These are phyloP conservation scores for Irineochytrium annulatum DNA, from an alignment of 192 early-diverging fungal genomes.

Conservation along the genomic window DNA sequence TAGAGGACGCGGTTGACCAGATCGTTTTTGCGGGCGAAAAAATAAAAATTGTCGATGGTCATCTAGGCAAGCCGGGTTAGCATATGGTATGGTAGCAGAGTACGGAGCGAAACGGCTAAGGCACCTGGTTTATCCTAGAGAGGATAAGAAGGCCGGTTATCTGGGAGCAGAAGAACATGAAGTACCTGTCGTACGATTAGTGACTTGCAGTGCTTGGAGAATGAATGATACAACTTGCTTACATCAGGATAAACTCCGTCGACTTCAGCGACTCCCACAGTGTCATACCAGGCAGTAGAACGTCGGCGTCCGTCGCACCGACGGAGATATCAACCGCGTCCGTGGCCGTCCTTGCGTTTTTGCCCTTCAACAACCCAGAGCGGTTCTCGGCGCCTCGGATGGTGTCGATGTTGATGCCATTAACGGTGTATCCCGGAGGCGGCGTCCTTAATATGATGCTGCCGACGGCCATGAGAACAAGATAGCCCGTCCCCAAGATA, in stretches of 20 bases:
- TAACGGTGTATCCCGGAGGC: constrained; percentile 60
- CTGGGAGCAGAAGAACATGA: constrained; percentile 48
- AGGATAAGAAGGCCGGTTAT: constrained; percentile 38
- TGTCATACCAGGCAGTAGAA: constrained; percentile 7
- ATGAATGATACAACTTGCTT: not conserved
- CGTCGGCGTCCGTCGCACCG: not conserved
- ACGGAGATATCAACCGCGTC: constrained; percentile 3
- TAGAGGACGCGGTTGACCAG: no score
- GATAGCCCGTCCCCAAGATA: constrained; percentile 56
- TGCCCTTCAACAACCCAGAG: no score
- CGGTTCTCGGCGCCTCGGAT: constrained; percentile 28
- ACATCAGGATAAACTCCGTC: constrained; percentile 30
- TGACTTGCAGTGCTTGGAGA: not conserved
- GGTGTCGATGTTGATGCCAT: constrained; percentile 53
- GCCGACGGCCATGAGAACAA: constrained; percentile 46
- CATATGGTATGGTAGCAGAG: no score
- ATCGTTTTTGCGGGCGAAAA: constrained; percentile 23
- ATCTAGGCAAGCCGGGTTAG: no score
- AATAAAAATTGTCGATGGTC: constrained; percentile 17
- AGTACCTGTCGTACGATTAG: not conserved
- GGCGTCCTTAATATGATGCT: not conserved
- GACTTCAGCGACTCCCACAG: constrained; percentile 17
- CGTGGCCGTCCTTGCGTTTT: not conserved
- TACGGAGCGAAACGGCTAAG: no score
- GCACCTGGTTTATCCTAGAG: constrained; percentile 38